Conservation (phyloP, 2,329 filamentous ascomycete genomes). For the Apiospora hydei region DNA sequence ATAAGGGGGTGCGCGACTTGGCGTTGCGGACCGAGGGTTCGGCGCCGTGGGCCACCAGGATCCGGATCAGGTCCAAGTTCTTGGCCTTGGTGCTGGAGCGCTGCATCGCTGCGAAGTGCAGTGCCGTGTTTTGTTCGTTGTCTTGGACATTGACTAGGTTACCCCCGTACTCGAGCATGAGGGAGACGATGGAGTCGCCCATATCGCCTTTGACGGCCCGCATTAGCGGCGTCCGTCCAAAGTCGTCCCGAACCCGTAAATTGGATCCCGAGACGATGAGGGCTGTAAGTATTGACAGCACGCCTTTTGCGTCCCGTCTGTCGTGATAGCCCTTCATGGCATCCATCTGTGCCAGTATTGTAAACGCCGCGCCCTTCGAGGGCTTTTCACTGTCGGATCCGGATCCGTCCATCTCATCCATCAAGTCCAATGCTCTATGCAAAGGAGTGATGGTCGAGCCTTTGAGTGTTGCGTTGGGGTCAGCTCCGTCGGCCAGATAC, state of each 20-base stretch:
- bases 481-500: constrained; percentile 31
- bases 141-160: constrained; percentile 32
- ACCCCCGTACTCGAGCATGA: constrained; percentile 35
- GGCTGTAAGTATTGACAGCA: constrained; percentile 25
- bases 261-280: constrained; percentile 33
- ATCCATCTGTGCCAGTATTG: not conserved
- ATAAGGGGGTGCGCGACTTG: constrained; percentile 33
- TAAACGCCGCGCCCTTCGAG: not conserved
- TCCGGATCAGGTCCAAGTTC: constrained; percentile 32
- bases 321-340: constrained; percentile 1
- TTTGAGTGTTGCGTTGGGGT: constrained; percentile 31
- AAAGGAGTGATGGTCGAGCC: constrained; percentile 30
- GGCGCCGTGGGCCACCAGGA: constrained; percentile 33
- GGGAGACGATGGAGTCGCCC: constrained; percentile 32
- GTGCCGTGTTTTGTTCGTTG: constrained; percentile 33
- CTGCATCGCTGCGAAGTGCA: constrained; percentile 33
- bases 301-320: not conserved
- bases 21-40: constrained; percentile 32
- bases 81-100: constrained; percentile 30
- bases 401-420: constrained; percentile 24
- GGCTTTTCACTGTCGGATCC: not conserved
- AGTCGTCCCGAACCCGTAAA: constrained; percentile 29
- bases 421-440: constrained; percentile 31
- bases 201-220: constrained; percentile 35
- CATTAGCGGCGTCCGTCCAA: constrained; percentile 33